phyloP scores from a whole-genome alignment of 129 eudicot genomes.

The Kitagawia praeruptora region DNA sequence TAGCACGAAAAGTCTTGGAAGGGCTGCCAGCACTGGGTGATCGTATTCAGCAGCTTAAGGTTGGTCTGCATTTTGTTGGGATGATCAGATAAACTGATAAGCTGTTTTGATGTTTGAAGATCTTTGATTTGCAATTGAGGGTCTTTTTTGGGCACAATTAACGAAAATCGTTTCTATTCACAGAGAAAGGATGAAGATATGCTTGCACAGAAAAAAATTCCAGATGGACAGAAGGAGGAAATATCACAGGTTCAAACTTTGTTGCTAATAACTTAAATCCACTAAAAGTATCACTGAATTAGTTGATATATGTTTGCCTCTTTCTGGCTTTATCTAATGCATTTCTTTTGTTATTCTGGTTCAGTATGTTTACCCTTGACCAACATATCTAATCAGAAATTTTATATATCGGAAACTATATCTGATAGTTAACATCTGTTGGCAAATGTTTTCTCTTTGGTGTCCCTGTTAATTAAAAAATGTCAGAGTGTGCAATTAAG shows the following conservation, averaged over 20 bases:
- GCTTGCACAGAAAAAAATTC: constrained; percentile 98
- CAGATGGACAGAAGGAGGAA: constrained; percentile 95
- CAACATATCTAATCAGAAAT: background rate
- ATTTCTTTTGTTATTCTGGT: background rate
- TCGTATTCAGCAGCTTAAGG: constrained; percentile 79
- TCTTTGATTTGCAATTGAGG: constrained; percentile 6
- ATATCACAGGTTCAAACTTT: constrained; percentile 75
- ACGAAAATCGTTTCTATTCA: constrained; percentile 9
- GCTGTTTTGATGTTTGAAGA: constrained; percentile 3
- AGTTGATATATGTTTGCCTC: background rate
- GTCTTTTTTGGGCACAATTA: background rate
- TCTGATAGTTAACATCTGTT: background rate
- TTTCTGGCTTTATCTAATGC: background rate
- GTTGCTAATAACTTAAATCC: background rate
- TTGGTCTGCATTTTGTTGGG: constrained; percentile 13
- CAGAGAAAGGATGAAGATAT: constrained; percentile 96
- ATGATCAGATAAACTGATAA: background rate
- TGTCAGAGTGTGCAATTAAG: background rate
- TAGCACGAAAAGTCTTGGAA: constrained; percentile 64
- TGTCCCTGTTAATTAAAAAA: background rate
- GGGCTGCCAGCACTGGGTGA: constrained; percentile 93
- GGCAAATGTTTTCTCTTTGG: background rate
- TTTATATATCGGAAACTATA: background rate
- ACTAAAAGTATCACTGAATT: background rate
- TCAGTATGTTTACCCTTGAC: background rate